Base-by-base conservation (phyloP, 2,329 filamentous ascomycete genomes). In the Neoarthrinium moseri region DNA sequence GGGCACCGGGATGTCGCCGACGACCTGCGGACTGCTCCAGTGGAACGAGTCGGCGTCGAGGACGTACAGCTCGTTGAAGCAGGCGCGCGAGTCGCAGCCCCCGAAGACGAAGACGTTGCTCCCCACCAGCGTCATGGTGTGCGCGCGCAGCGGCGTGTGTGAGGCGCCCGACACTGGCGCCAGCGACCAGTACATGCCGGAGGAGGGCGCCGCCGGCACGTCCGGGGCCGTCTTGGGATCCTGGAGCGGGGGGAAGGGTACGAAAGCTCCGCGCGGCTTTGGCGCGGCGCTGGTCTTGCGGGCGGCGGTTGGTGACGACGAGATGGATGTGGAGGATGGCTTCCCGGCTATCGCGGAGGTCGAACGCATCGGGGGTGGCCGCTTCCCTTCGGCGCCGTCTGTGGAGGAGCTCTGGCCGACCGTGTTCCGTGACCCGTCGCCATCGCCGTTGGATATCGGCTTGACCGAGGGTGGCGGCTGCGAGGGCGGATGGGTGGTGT, bases 141-240 rank as follows among this genome's bases (percentile, higher is more conserved):
- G 84, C 13, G 84, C 84, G 45, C 84, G 76, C 47, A 87, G 66
- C 20, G 79, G 75, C 13, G 80, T 78, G 57, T 83, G 81, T 30
- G 80, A 69, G 21, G 74, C 69, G 21, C 84, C 84, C 3, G 83
- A 86, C n/a, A 80, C 73, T 6, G 78, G 79, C 8, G 83, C 83
- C 27, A 73, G 75, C 43, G 81, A 85, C 83, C 84, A 87, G 68
- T 87, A 87, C 83, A 87, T 87, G 56, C 83, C 84, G 39, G 81
- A 84, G 15, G 84, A 78, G 21, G 84, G 84, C 13, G 84, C 82
- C 3, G 77, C 71, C 8, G 76, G 71, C 15, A 87, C 81, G 47
- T 85, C 77, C 5, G 80, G 75, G 2, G 78, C 78, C 21, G 74
- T 76, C 36, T 68, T 69, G 10, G 78, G 72, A 54, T 81, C 74